phyloP scores from a whole-genome alignment of 1,139 yeast genomes.

The Kodamaea suecica region DNA sequence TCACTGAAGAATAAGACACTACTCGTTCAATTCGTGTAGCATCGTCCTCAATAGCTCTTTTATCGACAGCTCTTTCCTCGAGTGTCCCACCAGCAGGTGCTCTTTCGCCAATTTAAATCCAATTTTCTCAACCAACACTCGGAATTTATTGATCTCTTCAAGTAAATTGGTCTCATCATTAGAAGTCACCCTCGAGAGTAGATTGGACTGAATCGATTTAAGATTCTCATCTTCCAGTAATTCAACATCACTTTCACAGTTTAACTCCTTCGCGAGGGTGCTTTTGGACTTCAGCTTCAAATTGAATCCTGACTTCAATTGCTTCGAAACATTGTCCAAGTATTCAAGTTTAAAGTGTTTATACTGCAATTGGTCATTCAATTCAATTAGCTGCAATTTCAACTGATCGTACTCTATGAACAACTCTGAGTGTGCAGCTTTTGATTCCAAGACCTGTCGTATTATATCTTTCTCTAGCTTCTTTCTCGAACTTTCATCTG shows the following conservation, averaged over 20 bases:
- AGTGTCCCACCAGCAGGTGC: no score
- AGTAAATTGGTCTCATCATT: slow-evolving; percentile 11
- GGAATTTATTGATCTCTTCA: slow-evolving; percentile 29
- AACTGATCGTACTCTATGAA: slow-evolving; percentile 26
- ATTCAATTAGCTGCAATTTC: slow-evolving; percentile 19
- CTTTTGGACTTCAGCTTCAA: slow-evolving; percentile 1
- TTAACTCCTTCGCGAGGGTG: neutral
- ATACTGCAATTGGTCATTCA: slow-evolving; percentile 21
- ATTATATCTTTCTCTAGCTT: neutral
- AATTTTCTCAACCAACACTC: slow-evolving; percentile 32
- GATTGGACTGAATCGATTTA: slow-evolving; percentile 14
- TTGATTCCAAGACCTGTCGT: slow-evolving; percentile 1
- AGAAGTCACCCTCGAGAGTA: slow-evolving; percentile 9
- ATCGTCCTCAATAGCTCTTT: slow-evolving; percentile 4
- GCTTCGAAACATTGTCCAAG: slow-evolving; percentile 17
- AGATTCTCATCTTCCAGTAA: slow-evolving; percentile 9
- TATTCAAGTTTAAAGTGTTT: slow-evolving; percentile 29
- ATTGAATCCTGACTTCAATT: slow-evolving; percentile 4
- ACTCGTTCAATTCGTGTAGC: slow-evolving; percentile 4
- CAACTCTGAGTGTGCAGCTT: slow-evolving; percentile 7
- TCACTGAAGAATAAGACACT: no score
- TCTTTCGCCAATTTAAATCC: slow-evolving; percentile 9
- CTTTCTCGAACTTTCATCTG: neutral
- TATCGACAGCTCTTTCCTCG: no score
- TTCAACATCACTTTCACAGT: slow-evolving; percentile 22